These are phyloP conservation scores for Andrographis paniculata DNA, from an alignment of 305 asterid species.

Conservation along the genomic window DNA sequence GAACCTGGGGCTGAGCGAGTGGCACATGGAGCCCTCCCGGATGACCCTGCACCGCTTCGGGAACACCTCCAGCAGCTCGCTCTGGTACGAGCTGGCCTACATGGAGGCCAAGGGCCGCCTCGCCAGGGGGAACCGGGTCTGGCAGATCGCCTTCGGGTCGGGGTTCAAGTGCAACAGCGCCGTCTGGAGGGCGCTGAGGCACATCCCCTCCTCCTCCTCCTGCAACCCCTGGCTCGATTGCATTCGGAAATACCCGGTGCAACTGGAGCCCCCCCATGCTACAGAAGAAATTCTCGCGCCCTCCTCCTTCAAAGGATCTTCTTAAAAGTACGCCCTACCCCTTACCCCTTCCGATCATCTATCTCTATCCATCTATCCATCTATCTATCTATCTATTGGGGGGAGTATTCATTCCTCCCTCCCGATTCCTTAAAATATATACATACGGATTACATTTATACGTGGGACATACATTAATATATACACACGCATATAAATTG, in stretches of 20 bases:
- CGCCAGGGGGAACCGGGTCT: constrained; percentile 37
- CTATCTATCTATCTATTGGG: too few relatives aligned
- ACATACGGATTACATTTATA: too few relatives aligned
- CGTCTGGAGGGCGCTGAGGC: constrained; percentile 50
- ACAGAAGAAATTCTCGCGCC: too few relatives aligned
- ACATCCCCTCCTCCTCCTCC: constrained; percentile 24
- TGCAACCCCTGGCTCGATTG: constrained; percentile 52
- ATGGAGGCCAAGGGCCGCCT: constrained; percentile 58
- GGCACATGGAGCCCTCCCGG: constrained; percentile 80
- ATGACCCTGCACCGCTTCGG: constrained; percentile 74
- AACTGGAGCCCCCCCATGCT: too few relatives aligned
- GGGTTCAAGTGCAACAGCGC: constrained; percentile 81
- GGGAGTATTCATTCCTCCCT: too few relatives aligned
- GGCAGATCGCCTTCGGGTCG: constrained; percentile 83
- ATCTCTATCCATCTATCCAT: too few relatives aligned
- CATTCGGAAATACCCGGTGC: constrained; percentile 43
- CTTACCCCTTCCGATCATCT: too few relatives aligned
- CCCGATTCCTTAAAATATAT: too few relatives aligned
- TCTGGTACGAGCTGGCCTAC: constrained; percentile 69
- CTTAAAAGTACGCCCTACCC: too few relatives aligned
- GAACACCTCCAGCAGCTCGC: constrained; percentile 67
- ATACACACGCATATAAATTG: too few relatives aligned
- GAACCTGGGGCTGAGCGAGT: constrained; percentile 47
- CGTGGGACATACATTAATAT: too few relatives aligned
- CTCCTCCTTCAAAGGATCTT: too few relatives aligned